phyloP scores from a whole-genome alignment of 129 eudicot species.

The Flaveria brownii region DNA sequence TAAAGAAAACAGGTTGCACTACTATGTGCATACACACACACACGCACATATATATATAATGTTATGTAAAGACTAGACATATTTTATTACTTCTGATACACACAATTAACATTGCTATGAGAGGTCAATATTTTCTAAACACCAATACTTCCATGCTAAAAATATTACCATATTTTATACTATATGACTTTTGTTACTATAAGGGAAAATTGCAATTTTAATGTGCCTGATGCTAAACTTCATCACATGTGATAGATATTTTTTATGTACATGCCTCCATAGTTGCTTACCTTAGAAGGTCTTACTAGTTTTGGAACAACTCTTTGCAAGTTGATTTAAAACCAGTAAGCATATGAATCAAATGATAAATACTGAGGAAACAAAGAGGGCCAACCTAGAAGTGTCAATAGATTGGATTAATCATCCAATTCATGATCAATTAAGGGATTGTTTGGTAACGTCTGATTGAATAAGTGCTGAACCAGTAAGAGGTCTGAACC shows the following conservation, averaged over 20 bases:
- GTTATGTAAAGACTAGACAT: background rate
- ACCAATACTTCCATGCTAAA: constrained; percentile 1
- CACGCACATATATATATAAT: background rate
- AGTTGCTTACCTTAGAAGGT: background rate
- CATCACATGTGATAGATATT: background rate
- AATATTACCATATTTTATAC: constrained; percentile 7
- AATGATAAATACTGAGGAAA: background rate
- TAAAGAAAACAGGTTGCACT: background rate
- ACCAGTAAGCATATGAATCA: background rate
- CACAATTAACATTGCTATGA: background rate
- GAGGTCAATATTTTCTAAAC: background rate
- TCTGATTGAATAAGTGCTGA: too few species aligned
- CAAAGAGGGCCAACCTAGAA: constrained; percentile 17
- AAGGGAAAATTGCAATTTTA: background rate
- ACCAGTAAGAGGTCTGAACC: too few species aligned
- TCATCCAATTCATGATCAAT: background rate
- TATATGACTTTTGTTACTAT: background rate
- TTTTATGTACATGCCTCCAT: constrained; percentile 14
- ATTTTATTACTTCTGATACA: background rate
- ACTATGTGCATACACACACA: background rate
- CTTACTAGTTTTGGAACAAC: background rate
- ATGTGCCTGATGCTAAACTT: background rate
- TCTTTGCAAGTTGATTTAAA: constrained; percentile 9
- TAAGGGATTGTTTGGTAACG: too few species aligned
- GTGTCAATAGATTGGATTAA: background rate